phyloP scores from a whole-genome alignment of 2,329 filamentous ascomycete genomes.

The Fonsecaea erecta region DNA sequence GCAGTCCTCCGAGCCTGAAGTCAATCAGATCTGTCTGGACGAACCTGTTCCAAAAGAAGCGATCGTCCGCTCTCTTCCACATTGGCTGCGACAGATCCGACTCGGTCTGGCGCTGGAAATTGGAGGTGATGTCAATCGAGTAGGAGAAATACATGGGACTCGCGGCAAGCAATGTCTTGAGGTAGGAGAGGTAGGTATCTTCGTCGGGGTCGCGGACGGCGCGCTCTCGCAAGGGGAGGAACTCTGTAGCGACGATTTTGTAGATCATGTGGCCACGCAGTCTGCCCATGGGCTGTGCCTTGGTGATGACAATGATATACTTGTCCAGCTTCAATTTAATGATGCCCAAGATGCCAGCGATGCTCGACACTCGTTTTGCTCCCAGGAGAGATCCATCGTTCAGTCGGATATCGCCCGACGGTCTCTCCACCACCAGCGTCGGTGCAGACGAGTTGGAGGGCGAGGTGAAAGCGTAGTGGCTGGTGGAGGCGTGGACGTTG shows the following conservation, averaged over 20 bases:
- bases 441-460: slow-evolving; percentile 89
- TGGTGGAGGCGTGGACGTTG: slow-evolving; percentile 89
- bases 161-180: slow-evolving; percentile 79
- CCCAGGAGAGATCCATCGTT: slow-evolving; percentile 77
- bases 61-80: slow-evolving; percentile 92
- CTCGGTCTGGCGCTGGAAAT: slow-evolving; percentile 89
- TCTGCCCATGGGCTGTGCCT: slow-evolving; percentile 85
- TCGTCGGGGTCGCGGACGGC: slow-evolving; percentile 91
- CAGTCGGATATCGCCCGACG: slow-evolving; percentile 86
- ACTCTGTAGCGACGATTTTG: slow-evolving; percentile 87
- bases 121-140: slow-evolving; percentile 94
- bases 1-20: slow-evolving; percentile 68
- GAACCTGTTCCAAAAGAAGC: slow-evolving; percentile 99
- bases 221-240: slow-evolving; percentile 87
- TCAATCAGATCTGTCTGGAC: slow-evolving; percentile 89
- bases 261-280: slow-evolving; percentile 97
- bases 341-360: slow-evolving; percentile 91
- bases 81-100: slow-evolving; percentile 72
- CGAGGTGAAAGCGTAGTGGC: slow-evolving; percentile 95
- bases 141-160: slow-evolving; percentile 98
- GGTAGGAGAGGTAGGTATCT: slow-evolving; percentile 82
- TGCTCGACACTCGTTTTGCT: slow-evolving; percentile 85
- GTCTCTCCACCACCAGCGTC: slow-evolving; percentile 85
- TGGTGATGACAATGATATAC: slow-evolving; percentile 95
- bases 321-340: slow-evolving; percentile 94